Conservation (phyloP, 192 early-diverging fungal genomes). For the Lobosporangium transversale region DNA sequence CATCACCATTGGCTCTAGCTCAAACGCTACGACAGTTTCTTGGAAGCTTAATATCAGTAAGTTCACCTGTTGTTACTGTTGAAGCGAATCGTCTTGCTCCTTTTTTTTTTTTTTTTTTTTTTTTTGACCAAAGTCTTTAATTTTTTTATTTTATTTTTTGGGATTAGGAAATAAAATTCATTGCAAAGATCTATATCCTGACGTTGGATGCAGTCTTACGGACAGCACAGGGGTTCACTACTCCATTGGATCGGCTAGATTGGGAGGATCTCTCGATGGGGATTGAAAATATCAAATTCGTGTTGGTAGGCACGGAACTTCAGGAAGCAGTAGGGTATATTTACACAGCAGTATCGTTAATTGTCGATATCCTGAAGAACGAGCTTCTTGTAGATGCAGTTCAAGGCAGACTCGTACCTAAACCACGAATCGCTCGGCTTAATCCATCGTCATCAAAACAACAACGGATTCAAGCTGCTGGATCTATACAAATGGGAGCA, state of each 20-base stretch:
- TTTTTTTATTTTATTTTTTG: not conserved
- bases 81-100: too few species aligned
- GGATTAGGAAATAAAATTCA: slow-evolving; percentile 30
- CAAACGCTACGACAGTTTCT: slow-evolving; percentile 18
- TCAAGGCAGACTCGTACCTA: slow-evolving; percentile 15
- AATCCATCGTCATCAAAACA: not conserved
- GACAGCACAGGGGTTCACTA: slow-evolving; percentile 29
- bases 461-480: not conserved
- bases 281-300: slow-evolving; percentile 15
- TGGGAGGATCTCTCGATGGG: slow-evolving; percentile 42
- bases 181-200: slow-evolving; percentile 10
- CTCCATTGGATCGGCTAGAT: slow-evolving; percentile 36
- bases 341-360: not conserved
- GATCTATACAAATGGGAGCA: too few species aligned
- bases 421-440: not conserved
- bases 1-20: slow-evolving; percentile 5
- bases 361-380: slow-evolving; percentile 15
- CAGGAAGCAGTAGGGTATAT: slow-evolving; percentile 12
- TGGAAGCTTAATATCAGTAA: slow-evolving; percentile 39
- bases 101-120: not conserved
- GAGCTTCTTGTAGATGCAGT: slow-evolving; percentile 27
- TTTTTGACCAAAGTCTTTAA: not conserved
- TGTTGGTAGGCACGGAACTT: slow-evolving; percentile 7
- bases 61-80: not conserved
- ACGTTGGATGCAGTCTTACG: slow-evolving; percentile 29